A percentile compares a stretch with the other conserved stretches of the same genome.
Evolutionary conservation across 805 yeast genomes (phyloP).

Genomic region (Maudiozyma serrabonitensis): DNA sequence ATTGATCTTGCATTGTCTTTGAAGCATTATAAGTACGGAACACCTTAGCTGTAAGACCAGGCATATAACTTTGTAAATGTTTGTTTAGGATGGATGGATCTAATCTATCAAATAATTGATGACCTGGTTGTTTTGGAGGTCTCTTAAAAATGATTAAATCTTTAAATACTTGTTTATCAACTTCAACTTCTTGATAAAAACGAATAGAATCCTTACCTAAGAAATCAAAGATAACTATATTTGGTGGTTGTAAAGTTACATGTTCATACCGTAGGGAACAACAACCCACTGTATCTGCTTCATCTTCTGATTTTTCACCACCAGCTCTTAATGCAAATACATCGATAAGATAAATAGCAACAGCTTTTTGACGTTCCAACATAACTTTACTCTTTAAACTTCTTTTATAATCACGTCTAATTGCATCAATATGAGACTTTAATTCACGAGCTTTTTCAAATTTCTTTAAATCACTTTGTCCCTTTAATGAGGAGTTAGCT

Average conservation of each 20-base stretch:
- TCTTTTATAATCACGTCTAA: conserved; percentile 64
- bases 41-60: conserved; percentile 90
- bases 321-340: conserved; percentile 94
- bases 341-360: conserved; percentile 88
- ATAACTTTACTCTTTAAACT: conserved; percentile 65
- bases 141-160: conserved; percentile 57
- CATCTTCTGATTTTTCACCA: conserved; percentile 94
- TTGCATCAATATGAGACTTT: conserved; percentile 57
- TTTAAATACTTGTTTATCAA: conserved; percentile 84
- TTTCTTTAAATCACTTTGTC: conserved; percentile 81
- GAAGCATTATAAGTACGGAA: conserved; percentile 97
- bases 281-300: conserved; percentile 97
- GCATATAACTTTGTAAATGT: conserved; percentile 82
- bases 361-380: conserved; percentile 86
- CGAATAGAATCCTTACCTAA: conserved; percentile 93
- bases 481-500: conserved; percentile 82
- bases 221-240: conserved; percentile 79
- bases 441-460: conserved; percentile 89
- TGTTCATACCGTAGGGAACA: conserved; percentile 90
- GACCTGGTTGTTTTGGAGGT: conserved; percentile 83
- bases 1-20: conserved; percentile 91
- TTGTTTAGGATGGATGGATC: conserved; percentile 77
- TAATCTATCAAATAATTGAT: conserved; percentile 82
- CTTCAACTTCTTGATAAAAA: conserved; percentile 85
- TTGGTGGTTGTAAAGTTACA: conserved; percentile 75